A percentile compares a stretch with the other conserved stretches of the same genome.
Conservation (phyloP, 139 green algal genomes). For the Chlamydomonas sphaeroides region DNA sequence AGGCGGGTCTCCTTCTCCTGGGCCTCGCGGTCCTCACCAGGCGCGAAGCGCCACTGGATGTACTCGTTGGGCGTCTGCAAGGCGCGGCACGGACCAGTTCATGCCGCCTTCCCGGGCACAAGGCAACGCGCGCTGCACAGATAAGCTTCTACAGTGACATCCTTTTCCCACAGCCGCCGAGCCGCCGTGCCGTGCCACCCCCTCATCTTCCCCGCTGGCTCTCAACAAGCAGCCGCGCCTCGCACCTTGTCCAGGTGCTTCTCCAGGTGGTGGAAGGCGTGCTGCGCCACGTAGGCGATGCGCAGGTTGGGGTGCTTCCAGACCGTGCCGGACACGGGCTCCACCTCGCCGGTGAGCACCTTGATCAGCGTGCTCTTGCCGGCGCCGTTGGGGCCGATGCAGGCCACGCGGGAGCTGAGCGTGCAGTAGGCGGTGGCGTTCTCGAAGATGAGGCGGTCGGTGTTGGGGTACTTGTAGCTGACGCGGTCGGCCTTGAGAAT, state of each 20-base stretch:
- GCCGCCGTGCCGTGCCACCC: too few species aligned
- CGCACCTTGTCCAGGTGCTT: conserved; percentile 85
- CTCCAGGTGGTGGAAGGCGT: conserved; percentile 95
- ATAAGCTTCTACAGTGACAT: too few species aligned
- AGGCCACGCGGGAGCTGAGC: conserved; percentile 84
- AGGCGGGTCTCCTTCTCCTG: conserved; percentile 77
- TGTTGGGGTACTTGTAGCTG: conserved; percentile 85
- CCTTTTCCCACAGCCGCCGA: too few species aligned
- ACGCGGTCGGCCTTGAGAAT: conserved; percentile 91
- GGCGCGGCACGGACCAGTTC: background rate
- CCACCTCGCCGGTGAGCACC: conserved; percentile 78
- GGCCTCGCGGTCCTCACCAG: conserved; percentile 91
- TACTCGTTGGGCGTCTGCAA: conserved; percentile 90
- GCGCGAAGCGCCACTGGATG: conserved; percentile 94
- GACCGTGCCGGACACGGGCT: conserved; percentile 77
- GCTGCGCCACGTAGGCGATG: conserved; percentile 92
- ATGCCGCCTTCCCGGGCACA: too few species aligned
- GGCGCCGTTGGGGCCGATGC: conserved; percentile 87
- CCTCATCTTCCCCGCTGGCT: too few species aligned
- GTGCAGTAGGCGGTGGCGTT: conserved; percentile 79
- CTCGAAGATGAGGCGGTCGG: conserved; percentile 71
- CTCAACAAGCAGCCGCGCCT: too few species aligned
- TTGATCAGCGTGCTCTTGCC: conserved; percentile 97
- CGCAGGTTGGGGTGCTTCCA: conserved; percentile 95
- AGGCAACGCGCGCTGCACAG: too few species aligned